Evolutionary conservation across 169 alveolate species (phyloP).

Genomic region (Babesia bovis): DNA sequence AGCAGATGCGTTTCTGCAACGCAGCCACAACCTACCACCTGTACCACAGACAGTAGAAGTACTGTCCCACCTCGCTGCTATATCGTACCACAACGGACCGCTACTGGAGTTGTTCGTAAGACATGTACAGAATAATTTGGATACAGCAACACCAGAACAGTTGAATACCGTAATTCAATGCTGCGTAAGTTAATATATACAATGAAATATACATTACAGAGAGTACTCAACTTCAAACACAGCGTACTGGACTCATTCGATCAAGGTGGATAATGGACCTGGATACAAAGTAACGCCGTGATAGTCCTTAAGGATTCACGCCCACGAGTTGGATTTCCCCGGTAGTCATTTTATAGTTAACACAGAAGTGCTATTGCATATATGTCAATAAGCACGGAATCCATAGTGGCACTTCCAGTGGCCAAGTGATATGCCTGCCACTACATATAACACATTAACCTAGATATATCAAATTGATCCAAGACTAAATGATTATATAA

Average conservation of each 20-base stretch:
- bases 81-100: slow-evolving; percentile 44
- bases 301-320: no score
- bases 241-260: background rate
- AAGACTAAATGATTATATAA: background rate
- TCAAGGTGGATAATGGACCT: background rate
- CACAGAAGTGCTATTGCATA: no score
- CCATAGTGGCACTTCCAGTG: no score
- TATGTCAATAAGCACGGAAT: no score
- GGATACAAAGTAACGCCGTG: no score
- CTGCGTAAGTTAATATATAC: slow-evolving; percentile 26
- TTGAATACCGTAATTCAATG: slow-evolving; percentile 3
- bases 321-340: no score
- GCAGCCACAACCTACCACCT: slow-evolving; percentile 29
- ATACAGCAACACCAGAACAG: slow-evolving; percentile 11
- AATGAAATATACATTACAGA: background rate
- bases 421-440: no score
- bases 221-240: slow-evolving; percentile 14
- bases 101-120: slow-evolving; percentile 40
- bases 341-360: no score
- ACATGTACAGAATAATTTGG: slow-evolving; percentile 31
- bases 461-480: no score
- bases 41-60: background rate
- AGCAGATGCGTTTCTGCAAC: slow-evolving; percentile 16
- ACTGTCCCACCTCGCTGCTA: slow-evolving; percentile 4
- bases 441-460: no score